Evolutionary conservation across 2,329 filamentous ascomycete genomes (phyloP).

Genomic region (Colletotrichum endophyticum): DNA sequence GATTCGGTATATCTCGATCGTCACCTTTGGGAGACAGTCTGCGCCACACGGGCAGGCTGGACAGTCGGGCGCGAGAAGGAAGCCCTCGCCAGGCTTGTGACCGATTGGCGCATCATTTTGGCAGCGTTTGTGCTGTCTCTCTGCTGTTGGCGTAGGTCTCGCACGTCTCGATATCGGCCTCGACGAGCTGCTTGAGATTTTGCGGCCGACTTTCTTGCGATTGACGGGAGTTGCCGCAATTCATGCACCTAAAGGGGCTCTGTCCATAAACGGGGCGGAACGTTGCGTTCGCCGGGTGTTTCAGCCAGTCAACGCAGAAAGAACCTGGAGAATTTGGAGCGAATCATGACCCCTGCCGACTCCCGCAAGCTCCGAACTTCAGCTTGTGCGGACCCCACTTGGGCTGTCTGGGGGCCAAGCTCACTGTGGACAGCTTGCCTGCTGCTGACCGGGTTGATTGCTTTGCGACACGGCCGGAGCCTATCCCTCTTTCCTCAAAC

Average conservation of each 20-base stretch:
- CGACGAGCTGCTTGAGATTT: constrained; percentile 2
- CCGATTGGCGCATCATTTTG: constrained; percentile 21
- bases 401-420: not conserved
- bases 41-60: not conserved
- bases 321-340: not conserved
- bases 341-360: constrained; percentile 1
- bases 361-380: constrained; percentile 4
- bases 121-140: not conserved
- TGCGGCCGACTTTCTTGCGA: constrained; percentile 12
- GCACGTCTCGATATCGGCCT: not conserved
- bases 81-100: not conserved
- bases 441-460: not conserved
- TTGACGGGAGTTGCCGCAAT: not conserved
- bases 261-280: not conserved
- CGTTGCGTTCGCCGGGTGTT: constrained; percentile 3
- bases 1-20: not conserved
- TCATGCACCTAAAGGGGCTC: constrained; percentile 6
- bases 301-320: constrained; percentile 1
- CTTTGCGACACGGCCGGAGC: not conserved
- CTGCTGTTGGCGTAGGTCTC: not conserved
- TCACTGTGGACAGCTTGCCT: constrained; percentile 21
- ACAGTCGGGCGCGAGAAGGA: not conserved
- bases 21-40: constrained; percentile 1
- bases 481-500: not conserved
- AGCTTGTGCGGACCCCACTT: constrained; percentile 6